A percentile compares a stretch with the other conserved stretches of the same genome.
Evolutionary conservation across 208 protist genomes (phyloP).

Genomic region (Endotrypanum monterogeii): DNA sequence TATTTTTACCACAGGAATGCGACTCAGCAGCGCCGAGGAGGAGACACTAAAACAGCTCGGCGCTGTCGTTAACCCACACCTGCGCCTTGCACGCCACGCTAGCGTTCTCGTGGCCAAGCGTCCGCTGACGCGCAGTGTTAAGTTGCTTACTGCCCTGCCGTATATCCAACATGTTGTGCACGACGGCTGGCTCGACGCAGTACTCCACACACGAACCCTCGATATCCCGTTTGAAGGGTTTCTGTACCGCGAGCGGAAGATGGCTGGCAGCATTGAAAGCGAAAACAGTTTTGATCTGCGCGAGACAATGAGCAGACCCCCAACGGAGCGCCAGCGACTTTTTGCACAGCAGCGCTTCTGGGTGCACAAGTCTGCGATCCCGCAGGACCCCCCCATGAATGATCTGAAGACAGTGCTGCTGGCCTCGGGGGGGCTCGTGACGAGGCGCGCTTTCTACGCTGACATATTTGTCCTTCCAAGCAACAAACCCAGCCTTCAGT

Average conservation of each 20-base stretch:
- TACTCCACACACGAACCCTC: conserved; percentile 30
- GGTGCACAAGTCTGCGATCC: conserved; percentile 52
- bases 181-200: conserved; percentile 51
- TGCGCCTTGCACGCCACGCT: conserved; percentile 35
- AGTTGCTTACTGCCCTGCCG: conserved; percentile 71
- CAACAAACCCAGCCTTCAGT: conserved; percentile 23
- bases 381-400: conserved; percentile 72
- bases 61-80: conserved; percentile 54
- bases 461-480: conserved; percentile 52
- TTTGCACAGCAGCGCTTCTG: conserved; percentile 50
- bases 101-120: conserved; percentile 47
- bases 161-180: conserved; percentile 53
- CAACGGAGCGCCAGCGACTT: conserved; percentile 43
- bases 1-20: conserved; percentile 74
- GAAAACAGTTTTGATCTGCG: conserved; percentile 59
- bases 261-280: conserved; percentile 51
- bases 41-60: conserved; percentile 28
- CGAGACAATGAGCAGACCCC: conserved; percentile 30
- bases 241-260: conserved; percentile 38
- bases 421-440: conserved; percentile 58
- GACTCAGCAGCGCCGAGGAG: conserved; percentile 35
- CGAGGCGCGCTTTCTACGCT: conserved; percentile 23
- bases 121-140: conserved; percentile 75
- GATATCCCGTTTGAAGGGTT: conserved; percentile 13
- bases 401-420: conserved; percentile 61